phyloP scores from a whole-genome alignment of 2,329 filamentous ascomycete species.

The Trichothecium roseum region DNA sequence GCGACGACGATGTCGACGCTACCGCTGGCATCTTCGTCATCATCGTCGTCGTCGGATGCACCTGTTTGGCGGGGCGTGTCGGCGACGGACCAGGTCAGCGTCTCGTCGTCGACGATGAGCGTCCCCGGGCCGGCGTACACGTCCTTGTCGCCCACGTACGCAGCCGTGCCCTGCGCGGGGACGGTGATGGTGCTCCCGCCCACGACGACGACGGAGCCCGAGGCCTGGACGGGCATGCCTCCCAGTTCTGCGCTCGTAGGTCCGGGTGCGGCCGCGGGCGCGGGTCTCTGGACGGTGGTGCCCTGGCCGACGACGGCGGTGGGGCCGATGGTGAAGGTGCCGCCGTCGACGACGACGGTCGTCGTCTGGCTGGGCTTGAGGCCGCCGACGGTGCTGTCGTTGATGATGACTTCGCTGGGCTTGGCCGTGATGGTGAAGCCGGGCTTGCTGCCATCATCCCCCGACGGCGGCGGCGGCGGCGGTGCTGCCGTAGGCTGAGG shows the following conservation, averaged over 20 bases:
- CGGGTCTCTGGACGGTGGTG: slow-evolving; percentile 30
- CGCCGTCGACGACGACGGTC: slow-evolving; percentile 28
- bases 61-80: neutral
- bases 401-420: slow-evolving; percentile 34
- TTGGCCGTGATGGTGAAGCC: slow-evolving; percentile 32
- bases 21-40: neutral
- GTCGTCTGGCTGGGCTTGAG: slow-evolving; percentile 25
- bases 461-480: too few species aligned
- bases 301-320: slow-evolving; percentile 33
- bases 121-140: slow-evolving; percentile 25
- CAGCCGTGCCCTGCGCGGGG: slow-evolving; percentile 22
- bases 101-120: slow-evolving; percentile 10
- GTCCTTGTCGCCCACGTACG: slow-evolving; percentile 18
- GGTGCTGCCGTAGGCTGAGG: slow-evolving; percentile 3
- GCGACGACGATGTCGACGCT: slow-evolving; percentile 32
- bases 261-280: slow-evolving; percentile 13
- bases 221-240: slow-evolving; percentile 29
- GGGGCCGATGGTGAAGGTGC: slow-evolving; percentile 38
- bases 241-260: slow-evolving; percentile 27
- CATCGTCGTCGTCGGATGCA: neutral
- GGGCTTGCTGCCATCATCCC: slow-evolving; percentile 2
- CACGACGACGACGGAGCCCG: slow-evolving; percentile 28
- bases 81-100: slow-evolving; percentile 1
- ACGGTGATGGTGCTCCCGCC: slow-evolving; percentile 32
- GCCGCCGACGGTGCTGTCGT: slow-evolving; percentile 31